Evolutionary conservation across 2,329 filamentous ascomycete genomes (phyloP).

Genomic region (Hypoxylon sp.): DNA sequence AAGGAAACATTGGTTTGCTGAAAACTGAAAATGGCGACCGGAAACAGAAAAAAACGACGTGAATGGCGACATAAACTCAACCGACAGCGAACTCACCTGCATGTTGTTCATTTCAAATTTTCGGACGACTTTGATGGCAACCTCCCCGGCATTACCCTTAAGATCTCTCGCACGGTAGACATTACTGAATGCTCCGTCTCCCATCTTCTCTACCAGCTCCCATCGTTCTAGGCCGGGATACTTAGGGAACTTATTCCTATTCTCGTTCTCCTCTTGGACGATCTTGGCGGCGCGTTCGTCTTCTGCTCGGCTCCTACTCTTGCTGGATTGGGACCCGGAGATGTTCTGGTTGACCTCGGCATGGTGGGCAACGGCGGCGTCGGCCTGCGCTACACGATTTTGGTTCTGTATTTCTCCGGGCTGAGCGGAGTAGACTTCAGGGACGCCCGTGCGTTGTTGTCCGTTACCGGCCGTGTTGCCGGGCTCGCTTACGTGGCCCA

Average conservation of each 20-base stretch:
- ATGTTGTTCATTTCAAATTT: slow-evolving; percentile 99
- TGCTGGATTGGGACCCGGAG: slow-evolving; percentile 54
- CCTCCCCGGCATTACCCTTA: slow-evolving; percentile 79
- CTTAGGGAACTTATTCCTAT: slow-evolving; percentile 84
- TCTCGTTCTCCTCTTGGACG: slow-evolving; percentile 91
- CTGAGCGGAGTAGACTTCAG: slow-evolving; percentile 73
- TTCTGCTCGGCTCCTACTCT: slow-evolving; percentile 67
- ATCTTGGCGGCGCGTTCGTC: slow-evolving; percentile 83
- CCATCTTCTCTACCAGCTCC: slow-evolving; percentile 95
- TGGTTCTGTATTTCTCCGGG: slow-evolving; percentile 74
- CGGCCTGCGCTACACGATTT: slow-evolving; percentile 78
- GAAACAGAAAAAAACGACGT: slow-evolving; percentile 49
- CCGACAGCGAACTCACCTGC: slow-evolving; percentile 81
- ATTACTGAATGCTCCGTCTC: slow-evolving; percentile 98
- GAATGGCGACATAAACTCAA: slow-evolving; percentile 51
- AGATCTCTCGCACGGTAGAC: slow-evolving; percentile 90
- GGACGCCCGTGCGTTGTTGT: slow-evolving; percentile 63
- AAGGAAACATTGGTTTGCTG: slow-evolving; percentile 48
- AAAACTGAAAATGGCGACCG: slow-evolving; percentile 49
- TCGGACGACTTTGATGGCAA: slow-evolving; percentile 98
- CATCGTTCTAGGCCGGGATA: slow-evolving; percentile 90
- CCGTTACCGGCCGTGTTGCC: slow-evolving; percentile 48
- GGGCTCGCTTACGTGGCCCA: slow-evolving; percentile 64
- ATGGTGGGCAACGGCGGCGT: slow-evolving; percentile 74
- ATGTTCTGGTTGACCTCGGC: slow-evolving; percentile 73